A percentile compares a stretch with the other conserved stretches of the same genome.
Evolutionary conservation across 139 green algal species (phyloP).

Genomic region (Astrephomene gubernaculifera): DNA sequence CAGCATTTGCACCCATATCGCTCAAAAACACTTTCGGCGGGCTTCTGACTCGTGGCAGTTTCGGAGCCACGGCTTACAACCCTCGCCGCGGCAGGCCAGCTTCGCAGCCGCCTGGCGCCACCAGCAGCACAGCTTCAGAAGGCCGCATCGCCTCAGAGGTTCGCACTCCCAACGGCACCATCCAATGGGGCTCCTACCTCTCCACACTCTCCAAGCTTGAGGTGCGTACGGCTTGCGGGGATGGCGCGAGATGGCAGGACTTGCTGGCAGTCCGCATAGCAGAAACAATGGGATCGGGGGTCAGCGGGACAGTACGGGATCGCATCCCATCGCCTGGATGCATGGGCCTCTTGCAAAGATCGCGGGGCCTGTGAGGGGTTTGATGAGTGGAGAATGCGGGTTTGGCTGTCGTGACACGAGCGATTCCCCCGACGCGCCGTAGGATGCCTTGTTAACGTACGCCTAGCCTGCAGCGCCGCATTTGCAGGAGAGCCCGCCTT

Average conservation of each 20-base stretch:
- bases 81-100: background rate
- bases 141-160: slow-evolving; percentile 30
- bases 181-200: slow-evolving; percentile 36
- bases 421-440: too few species aligned
- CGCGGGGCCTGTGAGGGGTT: too few species aligned
- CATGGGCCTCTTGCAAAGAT: background rate
- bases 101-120: background rate
- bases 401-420: too few species aligned
- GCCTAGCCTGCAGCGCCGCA: too few species aligned
- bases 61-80: background rate
- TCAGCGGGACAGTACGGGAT: background rate
- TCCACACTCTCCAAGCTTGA: slow-evolving; percentile 25
- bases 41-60: background rate
- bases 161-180: slow-evolving; percentile 18
- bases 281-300: background rate
- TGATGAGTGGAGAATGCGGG: too few species aligned
- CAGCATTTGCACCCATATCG: background rate
- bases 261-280: background rate
- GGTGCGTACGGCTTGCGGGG: background rate
- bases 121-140: background rate
- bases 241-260: too few species aligned
- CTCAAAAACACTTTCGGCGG: background rate
- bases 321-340: background rate
- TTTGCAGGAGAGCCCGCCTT: too few species aligned
- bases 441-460: too few species aligned